Evolutionary conservation across 73 alveolate genomes (phyloP).

Genomic region (Breviolum minutum): DNA sequence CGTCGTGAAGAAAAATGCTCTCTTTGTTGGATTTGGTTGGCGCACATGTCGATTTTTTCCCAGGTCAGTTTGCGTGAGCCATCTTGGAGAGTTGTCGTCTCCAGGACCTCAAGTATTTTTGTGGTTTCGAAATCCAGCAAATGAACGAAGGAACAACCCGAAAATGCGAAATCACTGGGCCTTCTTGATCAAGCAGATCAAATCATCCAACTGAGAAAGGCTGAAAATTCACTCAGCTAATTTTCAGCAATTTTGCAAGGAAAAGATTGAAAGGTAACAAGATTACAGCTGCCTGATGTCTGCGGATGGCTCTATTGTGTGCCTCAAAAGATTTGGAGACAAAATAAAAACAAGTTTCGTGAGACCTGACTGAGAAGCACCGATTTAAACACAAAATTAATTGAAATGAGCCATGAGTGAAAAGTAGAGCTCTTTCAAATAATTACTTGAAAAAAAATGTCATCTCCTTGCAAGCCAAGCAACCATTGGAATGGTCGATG

Average conservation of each 20-base stretch:
- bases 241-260: background rate
- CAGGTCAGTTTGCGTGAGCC: background rate
- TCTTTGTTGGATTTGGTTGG: background rate
- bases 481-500: background rate
- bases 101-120: background rate
- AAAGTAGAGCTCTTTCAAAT: no score
- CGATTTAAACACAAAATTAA: no score
- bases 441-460: background rate
- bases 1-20: no score
- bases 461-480: background rate
- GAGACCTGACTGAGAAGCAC: no score
- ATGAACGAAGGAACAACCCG: background rate
- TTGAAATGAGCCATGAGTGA: no score
- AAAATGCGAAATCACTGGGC: background rate
- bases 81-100: background rate
- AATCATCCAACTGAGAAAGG: conserved; percentile 7
- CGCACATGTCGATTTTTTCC: conserved; percentile 8
- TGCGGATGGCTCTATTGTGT: background rate
- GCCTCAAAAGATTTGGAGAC: background rate
- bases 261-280: no score
- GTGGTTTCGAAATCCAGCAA: no score
- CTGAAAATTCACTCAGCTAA: background rate
- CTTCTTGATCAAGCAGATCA: background rate
- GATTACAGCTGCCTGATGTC: background rate
- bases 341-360: no score